Evolutionary conservation across 1,284 basidiomycete species (phyloP).

Genomic region (Pyrrhoderma noxium): DNA sequence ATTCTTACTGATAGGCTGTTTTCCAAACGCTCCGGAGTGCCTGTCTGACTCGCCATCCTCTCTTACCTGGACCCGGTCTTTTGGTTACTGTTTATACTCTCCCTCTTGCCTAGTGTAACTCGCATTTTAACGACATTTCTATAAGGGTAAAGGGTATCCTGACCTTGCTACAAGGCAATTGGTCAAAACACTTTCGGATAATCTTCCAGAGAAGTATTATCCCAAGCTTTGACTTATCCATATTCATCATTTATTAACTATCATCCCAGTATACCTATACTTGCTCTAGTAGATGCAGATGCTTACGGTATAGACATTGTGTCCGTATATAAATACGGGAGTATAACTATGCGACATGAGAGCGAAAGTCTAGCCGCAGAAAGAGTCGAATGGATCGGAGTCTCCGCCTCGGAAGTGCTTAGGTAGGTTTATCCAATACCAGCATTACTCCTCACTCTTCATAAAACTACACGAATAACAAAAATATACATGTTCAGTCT

Average conservation of each 20-base stretch:
- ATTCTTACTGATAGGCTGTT: conserved; percentile 57
- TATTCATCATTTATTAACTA: neutral
- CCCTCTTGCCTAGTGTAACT: neutral
- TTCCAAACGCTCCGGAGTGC: conserved; percentile 74
- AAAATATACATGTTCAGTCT: conserved; percentile 35
- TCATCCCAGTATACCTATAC: conserved; percentile 52
- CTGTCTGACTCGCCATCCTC: conserved; percentile 40
- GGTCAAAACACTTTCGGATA: conserved; percentile 60
- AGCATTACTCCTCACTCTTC: too few relatives aligned
- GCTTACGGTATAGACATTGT: conserved; percentile 87
- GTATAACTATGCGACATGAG: conserved; percentile 56
- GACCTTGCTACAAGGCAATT: conserved; percentile 84
- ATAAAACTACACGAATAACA: conserved; percentile 5
- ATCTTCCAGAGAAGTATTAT: conserved; percentile 44
- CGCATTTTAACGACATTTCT: neutral
- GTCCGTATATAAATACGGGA: conserved; percentile 76
- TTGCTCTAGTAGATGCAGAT: conserved; percentile 83
- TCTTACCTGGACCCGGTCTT: conserved; percentile 52
- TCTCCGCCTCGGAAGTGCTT: conserved; percentile 61
- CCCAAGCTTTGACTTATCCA: neutral
- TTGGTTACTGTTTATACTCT: conserved; percentile 53
- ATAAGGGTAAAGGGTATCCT: conserved; percentile 89
- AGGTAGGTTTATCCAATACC: too few relatives aligned
- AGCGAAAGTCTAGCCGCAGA: conserved; percentile 52
- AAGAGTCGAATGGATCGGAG: conserved; percentile 71